Evolutionary conservation across 2,329 filamentous ascomycete species (phyloP), one percentile per base, ranked within the genome.

Genomic region (Diaporthe capsici): DNA sequence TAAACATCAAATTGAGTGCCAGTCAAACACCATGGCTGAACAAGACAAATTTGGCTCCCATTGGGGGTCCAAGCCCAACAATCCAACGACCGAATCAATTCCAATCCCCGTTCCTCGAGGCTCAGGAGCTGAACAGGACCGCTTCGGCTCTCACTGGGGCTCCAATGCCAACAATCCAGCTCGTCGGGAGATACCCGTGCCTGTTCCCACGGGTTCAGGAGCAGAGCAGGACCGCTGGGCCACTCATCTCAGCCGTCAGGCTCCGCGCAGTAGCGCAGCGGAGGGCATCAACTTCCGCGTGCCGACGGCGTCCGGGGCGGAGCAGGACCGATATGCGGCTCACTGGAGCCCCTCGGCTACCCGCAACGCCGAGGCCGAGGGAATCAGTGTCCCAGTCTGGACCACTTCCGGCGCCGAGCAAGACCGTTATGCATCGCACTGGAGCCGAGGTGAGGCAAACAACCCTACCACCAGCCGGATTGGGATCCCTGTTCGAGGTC

Each of bases 161-260:
- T 37, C 72, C 55, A 53, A 63, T 5, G 28, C 73, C 49, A 67
- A 28, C 34, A 73, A 71, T n/a, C 72, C 75, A 2, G 57, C 75
- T 37, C 39, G 51, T 13, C 39, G 53, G n/a, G 58, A 72, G 4
- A 60, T 76, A 13, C 75, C 75, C 22, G 42, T 76, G 7, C 58
- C 63, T 17, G 31, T 76, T 0, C 75, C 72, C 0, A 72, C 65
- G 4, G 76, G 58, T 12, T 77, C 77, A 5, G 77, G 78, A 6
- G 78, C 78, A 34, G 78, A 79, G 72, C 78, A 79, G 28, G 78
- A 80, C 57, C 78, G 79, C 49, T 79, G 76, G 72, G 77, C 75
- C 3, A 71, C 76, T 39, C 78, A 77, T 61, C 79, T 80, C 31
- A 79, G 79, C 47, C 77, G 77, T 10, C 73, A 75, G 55, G 60